phyloP scores from a whole-genome alignment of 2,329 filamentous ascomycete genomes.

The Neonectria coccinea region DNA sequence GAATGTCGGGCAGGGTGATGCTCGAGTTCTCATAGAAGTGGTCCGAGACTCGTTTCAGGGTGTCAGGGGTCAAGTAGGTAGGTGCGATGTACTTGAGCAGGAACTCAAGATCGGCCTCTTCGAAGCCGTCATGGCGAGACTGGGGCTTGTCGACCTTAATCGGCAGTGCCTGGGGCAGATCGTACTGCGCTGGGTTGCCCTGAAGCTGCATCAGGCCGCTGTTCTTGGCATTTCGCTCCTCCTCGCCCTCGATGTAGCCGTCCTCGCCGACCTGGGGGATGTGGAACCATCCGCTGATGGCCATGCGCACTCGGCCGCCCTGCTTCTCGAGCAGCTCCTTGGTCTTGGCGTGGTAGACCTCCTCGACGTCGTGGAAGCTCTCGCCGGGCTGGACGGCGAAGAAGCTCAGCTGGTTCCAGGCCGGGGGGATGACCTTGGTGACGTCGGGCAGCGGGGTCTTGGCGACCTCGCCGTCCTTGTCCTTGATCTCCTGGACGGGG shows the following conservation, averaged over 20 bases:
- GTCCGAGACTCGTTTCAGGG: slow-evolving; percentile 82
- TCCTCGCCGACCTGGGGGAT: slow-evolving; percentile 96
- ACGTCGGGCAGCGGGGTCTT: slow-evolving; percentile 84
- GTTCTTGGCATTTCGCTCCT: slow-evolving; percentile 88
- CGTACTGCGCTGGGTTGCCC: slow-evolving; percentile 90
- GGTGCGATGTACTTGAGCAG: slow-evolving; percentile 90
- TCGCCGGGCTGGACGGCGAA: slow-evolving; percentile 98
- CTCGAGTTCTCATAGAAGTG: slow-evolving; percentile 87
- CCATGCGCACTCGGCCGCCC: slow-evolving; percentile 88
- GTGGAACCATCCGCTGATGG: slow-evolving; percentile 98
- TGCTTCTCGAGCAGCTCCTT: slow-evolving; percentile 73
- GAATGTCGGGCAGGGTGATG: slow-evolving; percentile 82
- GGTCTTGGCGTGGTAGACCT: slow-evolving; percentile 82
- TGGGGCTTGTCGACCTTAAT: slow-evolving; percentile 57
- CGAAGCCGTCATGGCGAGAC: slow-evolving; percentile 68
- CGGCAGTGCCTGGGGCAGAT: slow-evolving; percentile 76
- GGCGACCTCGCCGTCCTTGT: slow-evolving; percentile 76
- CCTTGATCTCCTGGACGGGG: slow-evolving; percentile 72
- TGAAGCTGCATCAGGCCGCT: slow-evolving; percentile 94
- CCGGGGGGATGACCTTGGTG: slow-evolving; percentile 86
- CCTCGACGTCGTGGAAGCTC: slow-evolving; percentile 98
- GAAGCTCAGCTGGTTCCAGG: slow-evolving; percentile 98
- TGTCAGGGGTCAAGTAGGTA: slow-evolving; percentile 91
- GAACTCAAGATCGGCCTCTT: slow-evolving; percentile 87
- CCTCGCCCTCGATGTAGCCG: slow-evolving; percentile 87